Conservation (phyloP, 225 moss, liverwort and hornwort species). For the Rhytidiadelphus loreus region DNA sequence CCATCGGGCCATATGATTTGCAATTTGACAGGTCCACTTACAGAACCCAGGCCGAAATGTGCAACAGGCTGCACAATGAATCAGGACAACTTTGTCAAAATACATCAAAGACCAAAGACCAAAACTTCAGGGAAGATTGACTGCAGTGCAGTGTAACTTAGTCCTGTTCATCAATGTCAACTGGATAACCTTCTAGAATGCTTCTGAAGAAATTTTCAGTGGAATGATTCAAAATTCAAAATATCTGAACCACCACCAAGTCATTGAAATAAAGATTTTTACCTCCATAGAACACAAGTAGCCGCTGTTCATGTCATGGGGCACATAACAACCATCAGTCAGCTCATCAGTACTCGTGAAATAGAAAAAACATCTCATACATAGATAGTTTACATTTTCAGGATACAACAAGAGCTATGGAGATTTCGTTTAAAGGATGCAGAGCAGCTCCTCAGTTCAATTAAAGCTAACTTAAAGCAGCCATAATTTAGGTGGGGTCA, state of each 20-base stretch:
- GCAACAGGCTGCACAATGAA: constrained; percentile 65
- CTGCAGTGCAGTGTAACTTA: not conserved
- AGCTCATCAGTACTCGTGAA: not conserved
- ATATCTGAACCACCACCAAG: not conserved
- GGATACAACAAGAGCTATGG: not conserved
- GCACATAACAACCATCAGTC: not conserved
- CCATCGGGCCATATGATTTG: constrained; percentile 73
- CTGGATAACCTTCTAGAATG: not conserved
- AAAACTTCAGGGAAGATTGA: not conserved
- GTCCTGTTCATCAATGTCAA: not conserved
- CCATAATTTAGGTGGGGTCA: not conserved
- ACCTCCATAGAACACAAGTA: constrained; percentile 98
- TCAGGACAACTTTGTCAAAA: not conserved
- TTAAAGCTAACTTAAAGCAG: not conserved
- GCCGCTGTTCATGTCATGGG: constrained; percentile 36
- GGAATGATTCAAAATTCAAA: not conserved
- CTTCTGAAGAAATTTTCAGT: not conserved
- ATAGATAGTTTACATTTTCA: not conserved
- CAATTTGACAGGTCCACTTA: constrained; percentile 34
- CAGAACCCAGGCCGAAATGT: constrained; percentile 74
- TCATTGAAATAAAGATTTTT: not conserved
- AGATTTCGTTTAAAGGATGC: not conserved
- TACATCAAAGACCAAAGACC: not conserved
- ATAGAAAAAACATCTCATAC: not conserved
- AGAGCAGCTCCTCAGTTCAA: not conserved